Base-by-base conservation (phyloP, 495 filamentous ascomycete genomes). In the Lasiosphaeriaceae sp. region DNA sequence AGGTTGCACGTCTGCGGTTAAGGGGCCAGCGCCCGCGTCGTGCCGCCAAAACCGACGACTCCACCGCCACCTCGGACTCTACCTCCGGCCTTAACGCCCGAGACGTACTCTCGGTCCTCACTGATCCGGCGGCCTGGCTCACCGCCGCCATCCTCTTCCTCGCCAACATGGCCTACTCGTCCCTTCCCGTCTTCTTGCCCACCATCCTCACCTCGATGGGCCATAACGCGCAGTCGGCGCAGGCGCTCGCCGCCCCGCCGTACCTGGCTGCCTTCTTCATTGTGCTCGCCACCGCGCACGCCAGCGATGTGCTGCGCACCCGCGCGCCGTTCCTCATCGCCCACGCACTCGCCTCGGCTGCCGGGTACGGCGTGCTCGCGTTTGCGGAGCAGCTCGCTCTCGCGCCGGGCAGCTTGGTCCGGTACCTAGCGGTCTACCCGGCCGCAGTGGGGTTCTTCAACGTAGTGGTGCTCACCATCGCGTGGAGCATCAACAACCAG, bases 111-210 rank as follows among this genome's bases (percentile, higher is more conserved):
- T 29, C 65, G 5, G 70, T 67, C 16, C 67, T 89, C 22, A 51
- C 58, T n/a, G 84, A 89, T 67, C 85, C 86, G 8, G 84, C 82
- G 54, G 79, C 81, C 43, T 91, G 88, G 68, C 75, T 90, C 12
- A 86, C 86, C 17, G 83, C 89, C 20, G 39, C 70, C 19, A 83
- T 84, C 64, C 75, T 80, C 67, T 80, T 83, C 69, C 75, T 79
- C 54, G 74, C 79, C 43, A 84, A 84, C 66, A 72, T 81, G 61
- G 74, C 88, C 56, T 96, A 93, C 71, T 86, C 86, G 35, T 92
- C 89, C 2, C 78, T 96, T 84, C 89, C 90, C 3, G 88, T 92
- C 17, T 96, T 93, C 66, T 77, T 96, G 3, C 91, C 90, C 0
- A 92, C 88, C 7, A 90, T 95, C 59, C 78, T 92, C 22, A 80